Evolutionary conservation across 1,284 basidiomycete genomes (phyloP).

Genomic region (Ceraceosorus guamensis): DNA sequence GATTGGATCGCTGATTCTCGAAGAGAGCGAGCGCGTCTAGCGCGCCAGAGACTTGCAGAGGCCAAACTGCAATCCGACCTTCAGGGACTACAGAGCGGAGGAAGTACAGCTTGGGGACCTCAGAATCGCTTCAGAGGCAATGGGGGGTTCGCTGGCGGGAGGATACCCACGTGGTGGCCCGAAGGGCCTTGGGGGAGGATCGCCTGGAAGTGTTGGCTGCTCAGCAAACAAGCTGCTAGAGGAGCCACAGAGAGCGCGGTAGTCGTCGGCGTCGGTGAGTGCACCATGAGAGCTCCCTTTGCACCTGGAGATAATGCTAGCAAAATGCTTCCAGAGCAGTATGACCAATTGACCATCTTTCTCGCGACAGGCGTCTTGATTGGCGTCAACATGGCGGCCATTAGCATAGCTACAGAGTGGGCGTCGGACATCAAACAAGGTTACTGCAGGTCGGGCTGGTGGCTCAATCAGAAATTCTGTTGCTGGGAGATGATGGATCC

Average conservation of each 20-base stretch:
- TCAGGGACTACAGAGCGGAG: background rate
- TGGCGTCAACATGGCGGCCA: constrained; percentile 84
- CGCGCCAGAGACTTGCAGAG: constrained; percentile 24
- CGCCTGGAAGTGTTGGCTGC: constrained; percentile 26
- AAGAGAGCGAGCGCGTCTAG: constrained; percentile 38
- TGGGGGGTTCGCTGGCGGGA: constrained; percentile 1
- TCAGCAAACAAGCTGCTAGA: constrained; percentile 12
- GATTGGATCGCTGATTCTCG: constrained; percentile 47
- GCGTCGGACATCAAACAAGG: constrained; percentile 95
- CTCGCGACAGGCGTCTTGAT: constrained; percentile 68
- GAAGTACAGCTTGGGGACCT: too few species aligned
- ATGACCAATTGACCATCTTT: constrained; percentile 5
- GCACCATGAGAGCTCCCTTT: background rate
- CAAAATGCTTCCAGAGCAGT: constrained; percentile 1
- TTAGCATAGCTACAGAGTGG: constrained; percentile 96
- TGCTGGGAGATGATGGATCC: constrained; percentile 67
- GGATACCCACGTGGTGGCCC: constrained; percentile 30
- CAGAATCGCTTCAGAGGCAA: too few species aligned
- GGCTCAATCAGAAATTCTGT: constrained; percentile 95
- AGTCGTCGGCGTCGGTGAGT: constrained; percentile 39
- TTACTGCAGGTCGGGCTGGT: constrained; percentile 94
- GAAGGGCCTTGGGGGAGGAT: constrained; percentile 17
- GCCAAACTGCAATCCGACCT: constrained; percentile 6
- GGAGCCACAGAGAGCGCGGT: constrained; percentile 41
- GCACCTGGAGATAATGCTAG: background rate